Conservation (phyloP, 2,329 filamentous ascomycete species). For the Fusarium verticillioides region DNA sequence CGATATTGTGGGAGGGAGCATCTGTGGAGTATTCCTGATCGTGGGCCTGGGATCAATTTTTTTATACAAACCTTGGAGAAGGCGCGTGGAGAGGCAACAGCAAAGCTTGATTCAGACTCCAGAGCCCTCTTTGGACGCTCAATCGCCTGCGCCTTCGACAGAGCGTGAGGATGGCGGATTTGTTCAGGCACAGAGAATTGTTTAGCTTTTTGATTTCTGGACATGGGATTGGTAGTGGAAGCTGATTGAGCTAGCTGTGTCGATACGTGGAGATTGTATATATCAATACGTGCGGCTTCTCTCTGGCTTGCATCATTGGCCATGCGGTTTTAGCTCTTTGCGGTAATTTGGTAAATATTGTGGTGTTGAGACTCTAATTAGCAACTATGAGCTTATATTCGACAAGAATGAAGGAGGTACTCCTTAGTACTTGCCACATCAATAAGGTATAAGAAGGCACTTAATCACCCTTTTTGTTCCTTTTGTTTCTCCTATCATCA, state of each 20-base stretch:
- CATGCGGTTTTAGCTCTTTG: fast-evolving
- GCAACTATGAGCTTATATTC: neutral
- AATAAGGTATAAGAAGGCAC: neutral
- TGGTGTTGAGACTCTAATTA: neutral
- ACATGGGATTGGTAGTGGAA: slow-evolving; percentile 22
- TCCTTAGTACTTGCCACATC: neutral
- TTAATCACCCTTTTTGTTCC: neutral
- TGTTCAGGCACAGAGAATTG: neutral
- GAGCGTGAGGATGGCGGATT: neutral
- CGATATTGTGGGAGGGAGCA: slow-evolving; percentile 85
- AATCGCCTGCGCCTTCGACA: slow-evolving; percentile 3
- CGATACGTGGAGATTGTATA: slow-evolving; percentile 34
- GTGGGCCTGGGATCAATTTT: slow-evolving; percentile 79
- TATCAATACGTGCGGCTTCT: slow-evolving; percentile 17
- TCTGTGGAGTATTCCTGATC: slow-evolving; percentile 85
- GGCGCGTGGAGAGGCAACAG: slow-evolving; percentile 51
- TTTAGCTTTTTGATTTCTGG: slow-evolving; percentile 31
- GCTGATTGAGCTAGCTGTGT: slow-evolving; percentile 7
- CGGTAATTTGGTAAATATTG: no score
- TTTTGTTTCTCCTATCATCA: no score
- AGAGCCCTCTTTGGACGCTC: slow-evolving; percentile 5
- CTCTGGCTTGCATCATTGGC: neutral
- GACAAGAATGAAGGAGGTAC: neutral
- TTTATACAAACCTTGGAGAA: slow-evolving; percentile 83
- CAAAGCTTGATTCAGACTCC: slow-evolving; percentile 7